Evolutionary conservation across 768 basidiomycete species (phyloP), one percentile per base, ranked within the genome.

Genomic region (Mycena capillaripes): DNA sequence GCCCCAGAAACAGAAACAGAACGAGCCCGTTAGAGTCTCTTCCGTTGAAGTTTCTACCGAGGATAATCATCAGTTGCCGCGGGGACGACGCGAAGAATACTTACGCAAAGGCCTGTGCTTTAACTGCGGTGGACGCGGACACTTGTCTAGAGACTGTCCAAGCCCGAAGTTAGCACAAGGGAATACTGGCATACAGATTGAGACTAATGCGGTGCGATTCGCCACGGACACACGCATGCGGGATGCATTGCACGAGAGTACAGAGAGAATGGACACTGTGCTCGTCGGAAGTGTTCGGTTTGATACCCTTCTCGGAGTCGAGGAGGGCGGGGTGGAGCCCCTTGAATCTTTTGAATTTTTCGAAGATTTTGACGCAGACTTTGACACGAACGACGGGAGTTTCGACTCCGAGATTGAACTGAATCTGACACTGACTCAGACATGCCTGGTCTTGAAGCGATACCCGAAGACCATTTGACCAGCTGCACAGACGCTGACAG

Each of bases 301-400:
- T 38, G 62, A 36, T 0, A 8, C 36, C 11, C 36, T 17, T 56
- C 19, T 55, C 63, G 53, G 55, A 65, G 36, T 53, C 50, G 62
- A 38, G 62, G 62, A 64, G 62, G 62, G 62, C 62, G 62, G 27
- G 62, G 48, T 64, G 52, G 52, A 29, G 53, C 52, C 63, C 23
- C 3, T 65, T 8, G 52, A 65, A 56, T 10, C 55, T 10, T 9
- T 53, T 7, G 38, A 65, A 38, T 40, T 53, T 65, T 66, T 66
- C 53, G 53, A 66, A 3, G 50, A 52, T 23, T 55, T 30, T 25
- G 3, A 6, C 14, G 34, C 8, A 19, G 10, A 55, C 17, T 27
- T 5, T 34, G 3, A 53, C 38, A 25, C 53, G 19, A 4, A 29
- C 3, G 7, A 30, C 44, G 21, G 4, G 23, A 62, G 29, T 21